A percentile compares a stretch with the other conserved stretches of the same genome.
Conservation (phyloP, 2,329 filamentous ascomycete genomes). For the Metarhizium guizhouense region DNA sequence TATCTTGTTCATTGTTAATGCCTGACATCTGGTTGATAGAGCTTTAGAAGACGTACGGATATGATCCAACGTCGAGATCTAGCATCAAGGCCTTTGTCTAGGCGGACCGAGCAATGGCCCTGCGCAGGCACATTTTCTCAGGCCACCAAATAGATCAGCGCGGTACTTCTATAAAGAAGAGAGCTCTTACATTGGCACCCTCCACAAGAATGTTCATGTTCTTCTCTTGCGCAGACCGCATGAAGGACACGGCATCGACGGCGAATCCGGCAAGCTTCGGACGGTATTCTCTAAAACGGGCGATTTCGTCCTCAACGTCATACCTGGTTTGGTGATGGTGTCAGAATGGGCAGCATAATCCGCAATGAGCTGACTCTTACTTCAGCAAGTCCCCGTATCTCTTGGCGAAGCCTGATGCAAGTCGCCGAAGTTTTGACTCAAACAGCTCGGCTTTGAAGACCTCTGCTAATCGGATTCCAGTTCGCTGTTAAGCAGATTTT, state of each 20-base stretch:
- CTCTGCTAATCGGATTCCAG: conserved; percentile 57
- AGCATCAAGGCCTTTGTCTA: no score
- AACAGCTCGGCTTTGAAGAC: conserved; percentile 59
- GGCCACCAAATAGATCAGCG: neutral
- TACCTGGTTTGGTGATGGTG: conserved; percentile 20
- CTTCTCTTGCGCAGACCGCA: conserved; percentile 49
- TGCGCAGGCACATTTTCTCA: conserved; percentile 4
- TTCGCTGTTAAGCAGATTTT: conserved; percentile 28
- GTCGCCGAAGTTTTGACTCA: conserved; percentile 53
- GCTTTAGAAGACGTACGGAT: no score
- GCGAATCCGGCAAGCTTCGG: conserved; percentile 49
- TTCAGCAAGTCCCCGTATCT: conserved; percentile 59
- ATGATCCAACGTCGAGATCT: no score
- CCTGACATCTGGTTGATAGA: no score
- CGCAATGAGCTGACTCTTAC: neutral
- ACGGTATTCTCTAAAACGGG: conserved; percentile 49
- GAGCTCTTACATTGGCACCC: conserved; percentile 36
- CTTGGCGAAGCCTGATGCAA: conserved; percentile 47
- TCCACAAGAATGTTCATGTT: conserved; percentile 57
- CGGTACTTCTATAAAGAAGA: neutral
- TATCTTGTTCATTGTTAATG: no score
- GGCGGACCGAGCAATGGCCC: no score
- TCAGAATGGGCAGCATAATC: no score
- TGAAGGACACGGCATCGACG: conserved; percentile 58
- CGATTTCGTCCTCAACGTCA: conserved; percentile 62